Percentiles rank a stretch among this genome's conserved stretches.
Conservation (phyloP, 139 green algal genomes). For the Micractinium conductrix region DNA sequence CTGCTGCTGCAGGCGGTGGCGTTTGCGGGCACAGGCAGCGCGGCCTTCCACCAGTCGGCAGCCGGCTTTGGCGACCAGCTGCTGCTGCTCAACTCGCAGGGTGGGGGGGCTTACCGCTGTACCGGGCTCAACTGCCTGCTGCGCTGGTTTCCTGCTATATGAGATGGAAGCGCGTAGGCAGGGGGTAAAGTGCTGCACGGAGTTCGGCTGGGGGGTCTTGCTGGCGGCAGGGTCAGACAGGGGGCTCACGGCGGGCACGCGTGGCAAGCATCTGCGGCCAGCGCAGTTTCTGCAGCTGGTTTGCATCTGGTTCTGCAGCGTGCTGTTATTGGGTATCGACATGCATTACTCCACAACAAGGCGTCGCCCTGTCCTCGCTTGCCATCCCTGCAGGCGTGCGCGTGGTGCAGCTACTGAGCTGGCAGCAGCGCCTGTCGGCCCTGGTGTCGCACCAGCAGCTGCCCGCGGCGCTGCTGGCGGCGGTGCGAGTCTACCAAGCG, state of each 20-base stretch:
- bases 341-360: no score
- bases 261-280: no score
- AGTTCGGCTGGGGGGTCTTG: no score
- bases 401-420: conserved; percentile 55
- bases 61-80: conserved; percentile 42
- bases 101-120: not conserved
- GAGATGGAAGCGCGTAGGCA: no score
- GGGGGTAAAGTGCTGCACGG: no score
- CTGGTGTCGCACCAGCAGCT: conserved; percentile 38
- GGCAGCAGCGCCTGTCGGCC: conserved; percentile 60
- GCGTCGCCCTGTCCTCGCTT: not conserved
- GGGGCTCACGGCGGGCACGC: no score
- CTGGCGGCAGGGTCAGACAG: no score
- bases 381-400: conserved; percentile 36
- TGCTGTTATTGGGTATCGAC: no score
- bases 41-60: conserved; percentile 10
- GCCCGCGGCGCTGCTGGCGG: conserved; percentile 37
- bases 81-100: conserved; percentile 50
- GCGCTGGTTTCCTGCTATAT: no score
- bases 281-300: no score
- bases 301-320: no score
- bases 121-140: no score
- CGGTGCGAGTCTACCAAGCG: conserved; percentile 12
- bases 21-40: not conserved
- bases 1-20: not conserved